These are phyloP conservation scores for Plantago lanceolata DNA, from an alignment of 305 asterid genomes.

Conservation along the genomic window DNA sequence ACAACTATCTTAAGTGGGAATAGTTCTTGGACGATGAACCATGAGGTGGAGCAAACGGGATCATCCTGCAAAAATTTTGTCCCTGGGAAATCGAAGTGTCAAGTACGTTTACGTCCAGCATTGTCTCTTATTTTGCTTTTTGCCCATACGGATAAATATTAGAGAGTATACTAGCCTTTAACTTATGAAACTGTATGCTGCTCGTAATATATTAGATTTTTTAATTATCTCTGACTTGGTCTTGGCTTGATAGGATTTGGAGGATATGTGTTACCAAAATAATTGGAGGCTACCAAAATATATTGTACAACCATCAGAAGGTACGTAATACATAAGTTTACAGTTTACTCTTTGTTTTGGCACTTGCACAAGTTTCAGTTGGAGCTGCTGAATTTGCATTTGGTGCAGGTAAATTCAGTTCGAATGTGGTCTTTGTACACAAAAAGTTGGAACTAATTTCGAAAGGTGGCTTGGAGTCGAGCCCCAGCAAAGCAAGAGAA, in stretches of 20 bases:
- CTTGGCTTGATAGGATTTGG: slow-evolving; percentile 36
- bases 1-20: slow-evolving; percentile 20
- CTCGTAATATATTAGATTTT: not conserved
- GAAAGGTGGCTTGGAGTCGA: slow-evolving; percentile 24
- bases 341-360: not conserved
- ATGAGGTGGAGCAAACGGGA: slow-evolving; percentile 21
- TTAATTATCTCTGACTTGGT: not conserved
- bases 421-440: slow-evolving; percentile 26
- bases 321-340: slow-evolving; percentile 24
- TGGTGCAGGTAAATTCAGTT: slow-evolving; percentile 35
- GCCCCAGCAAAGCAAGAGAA: slow-evolving; percentile 44
- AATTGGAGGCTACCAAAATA: slow-evolving; percentile 41
- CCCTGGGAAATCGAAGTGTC: slow-evolving; percentile 35
- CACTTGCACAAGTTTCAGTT: not conserved
- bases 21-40: slow-evolving; percentile 17
- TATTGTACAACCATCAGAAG: slow-evolving; percentile 29
- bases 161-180: not conserved
- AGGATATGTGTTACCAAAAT: slow-evolving; percentile 35
- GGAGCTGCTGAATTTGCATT: not conserved
- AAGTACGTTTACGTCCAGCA: slow-evolving; percentile 34
- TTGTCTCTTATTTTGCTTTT: slow-evolving; percentile 5
- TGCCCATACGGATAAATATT: not conserved
- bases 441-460: slow-evolving; percentile 20
- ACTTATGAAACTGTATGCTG: not conserved
- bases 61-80: slow-evolving; percentile 24